These are phyloP conservation scores for Monosporascus sp. DNA, from an alignment of 2,329 filamentous ascomycete genomes.

Conservation along the genomic window DNA sequence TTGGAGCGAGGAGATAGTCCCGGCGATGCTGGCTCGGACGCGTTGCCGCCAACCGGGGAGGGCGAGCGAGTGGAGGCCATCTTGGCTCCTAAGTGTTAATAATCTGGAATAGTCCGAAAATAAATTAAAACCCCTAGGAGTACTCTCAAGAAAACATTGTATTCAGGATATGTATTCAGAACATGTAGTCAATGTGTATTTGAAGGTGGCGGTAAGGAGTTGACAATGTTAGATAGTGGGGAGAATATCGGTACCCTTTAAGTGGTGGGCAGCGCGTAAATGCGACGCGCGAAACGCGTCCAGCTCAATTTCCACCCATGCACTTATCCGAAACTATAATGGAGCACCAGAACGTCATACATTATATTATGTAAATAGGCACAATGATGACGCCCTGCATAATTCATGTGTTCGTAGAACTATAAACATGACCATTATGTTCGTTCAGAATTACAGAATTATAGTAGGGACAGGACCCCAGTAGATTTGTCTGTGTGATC, in stretches of 20 bases:
- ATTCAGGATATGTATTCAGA: constrained; percentile 1
- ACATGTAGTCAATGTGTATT: constrained; percentile 3
- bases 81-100: constrained; percentile 11
- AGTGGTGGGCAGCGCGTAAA: neutral
- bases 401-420: too few relatives aligned
- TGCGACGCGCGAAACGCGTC: neutral
- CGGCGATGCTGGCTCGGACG: constrained; percentile 38
- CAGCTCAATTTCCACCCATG: neutral
- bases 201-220: neutral
- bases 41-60: constrained; percentile 36
- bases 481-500: too few relatives aligned
- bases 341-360: neutral
- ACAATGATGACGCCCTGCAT: neutral
- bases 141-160: constrained; percentile 14
- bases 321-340: neutral
- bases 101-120: constrained; percentile 7
- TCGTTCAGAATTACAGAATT: too few relatives aligned
- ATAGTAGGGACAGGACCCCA: too few relatives aligned
- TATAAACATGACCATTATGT: too few relatives aligned
- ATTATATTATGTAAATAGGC: neutral
- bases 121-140: neutral
- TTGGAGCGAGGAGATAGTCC: constrained; percentile 49
- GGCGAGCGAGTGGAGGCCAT: constrained; percentile 47
- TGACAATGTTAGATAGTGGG: neutral
- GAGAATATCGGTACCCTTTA: neutral